Conservation (phyloP, 1,284 basidiomycete genomes). For the Tilletiaria anomala region DNA sequence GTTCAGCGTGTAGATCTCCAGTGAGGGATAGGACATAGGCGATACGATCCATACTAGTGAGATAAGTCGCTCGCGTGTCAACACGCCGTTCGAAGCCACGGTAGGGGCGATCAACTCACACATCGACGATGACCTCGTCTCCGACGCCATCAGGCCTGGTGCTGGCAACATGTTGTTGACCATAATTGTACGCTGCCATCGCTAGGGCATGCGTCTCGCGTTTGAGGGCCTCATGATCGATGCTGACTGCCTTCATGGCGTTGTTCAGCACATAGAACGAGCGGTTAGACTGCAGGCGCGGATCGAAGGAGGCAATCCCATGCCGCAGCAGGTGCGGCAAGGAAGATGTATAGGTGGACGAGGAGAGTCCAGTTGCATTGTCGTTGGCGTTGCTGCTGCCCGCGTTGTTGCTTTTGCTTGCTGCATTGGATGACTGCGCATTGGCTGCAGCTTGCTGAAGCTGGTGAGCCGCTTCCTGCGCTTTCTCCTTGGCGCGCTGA, state of each 20-base stretch:
- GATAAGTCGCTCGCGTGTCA: too few relatives aligned
- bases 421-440: background rate
- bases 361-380: too few relatives aligned
- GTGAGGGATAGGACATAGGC: conserved; percentile 24
- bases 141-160: conserved; percentile 20
- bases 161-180: conserved; percentile 18
- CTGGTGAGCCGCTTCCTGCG: background rate
- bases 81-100: background rate
- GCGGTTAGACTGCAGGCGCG: conserved; percentile 26
- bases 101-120: conserved; percentile 2
- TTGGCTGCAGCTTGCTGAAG: background rate
- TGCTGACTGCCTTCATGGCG: conserved; percentile 22
- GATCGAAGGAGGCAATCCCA: conserved; percentile 24
- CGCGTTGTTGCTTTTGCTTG: background rate
- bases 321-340: conserved; percentile 25
- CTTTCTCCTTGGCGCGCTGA: background rate
- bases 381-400: too few relatives aligned
- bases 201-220: conserved; percentile 21
- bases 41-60: conserved; percentile 15
- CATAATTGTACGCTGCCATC: conserved; percentile 22
- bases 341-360: conserved; percentile 14
- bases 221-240: conserved; percentile 22
- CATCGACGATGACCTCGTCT: conserved; percentile 19
- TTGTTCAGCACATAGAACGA: conserved; percentile 20
- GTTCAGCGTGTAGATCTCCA: conserved; percentile 23